Evolutionary conservation across 352 stramenopile genomes (phyloP).

Genomic region (Globisporangium carolinianum): DNA sequence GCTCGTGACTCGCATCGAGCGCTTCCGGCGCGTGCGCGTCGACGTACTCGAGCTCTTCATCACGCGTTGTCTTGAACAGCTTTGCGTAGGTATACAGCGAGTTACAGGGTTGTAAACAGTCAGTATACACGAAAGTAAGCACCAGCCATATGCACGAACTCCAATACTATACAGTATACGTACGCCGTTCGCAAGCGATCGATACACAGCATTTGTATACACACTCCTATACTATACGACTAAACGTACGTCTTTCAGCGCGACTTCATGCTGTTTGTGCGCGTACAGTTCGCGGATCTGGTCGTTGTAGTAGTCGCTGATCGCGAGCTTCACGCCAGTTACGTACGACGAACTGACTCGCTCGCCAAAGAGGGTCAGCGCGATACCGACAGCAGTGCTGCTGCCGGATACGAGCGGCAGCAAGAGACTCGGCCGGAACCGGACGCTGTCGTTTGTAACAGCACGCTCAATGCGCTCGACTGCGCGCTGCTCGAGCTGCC

Average conservation of each 20-base stretch:
- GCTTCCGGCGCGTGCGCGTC: conserved; percentile 45
- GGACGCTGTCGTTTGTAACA: conserved; percentile 30
- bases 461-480: conserved; percentile 42
- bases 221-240: background rate
- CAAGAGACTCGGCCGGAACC: conserved; percentile 67
- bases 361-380: conserved; percentile 46
- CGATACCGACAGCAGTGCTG: conserved; percentile 40
- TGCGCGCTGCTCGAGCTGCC: conserved; percentile 29
- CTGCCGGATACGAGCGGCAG: conserved; percentile 44
- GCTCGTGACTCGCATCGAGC: conserved; percentile 24
- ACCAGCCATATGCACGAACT: background rate
- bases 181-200: conserved; percentile 39
- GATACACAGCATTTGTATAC: background rate
- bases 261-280: conserved; percentile 34
- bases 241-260: conserved; percentile 58
- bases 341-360: conserved; percentile 59
- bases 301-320: conserved; percentile 86
- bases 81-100: conserved; percentile 8
- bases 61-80: conserved; percentile 64
- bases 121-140: background rate
- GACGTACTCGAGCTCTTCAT: conserved; percentile 73
- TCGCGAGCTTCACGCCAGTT: conserved; percentile 64
- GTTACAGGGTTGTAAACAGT: background rate
- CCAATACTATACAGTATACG: background rate
- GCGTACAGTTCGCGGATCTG: conserved; percentile 85